Base-by-base conservation (phyloP, 139 green algal genomes). In the Tetraselmis chui region DNA sequence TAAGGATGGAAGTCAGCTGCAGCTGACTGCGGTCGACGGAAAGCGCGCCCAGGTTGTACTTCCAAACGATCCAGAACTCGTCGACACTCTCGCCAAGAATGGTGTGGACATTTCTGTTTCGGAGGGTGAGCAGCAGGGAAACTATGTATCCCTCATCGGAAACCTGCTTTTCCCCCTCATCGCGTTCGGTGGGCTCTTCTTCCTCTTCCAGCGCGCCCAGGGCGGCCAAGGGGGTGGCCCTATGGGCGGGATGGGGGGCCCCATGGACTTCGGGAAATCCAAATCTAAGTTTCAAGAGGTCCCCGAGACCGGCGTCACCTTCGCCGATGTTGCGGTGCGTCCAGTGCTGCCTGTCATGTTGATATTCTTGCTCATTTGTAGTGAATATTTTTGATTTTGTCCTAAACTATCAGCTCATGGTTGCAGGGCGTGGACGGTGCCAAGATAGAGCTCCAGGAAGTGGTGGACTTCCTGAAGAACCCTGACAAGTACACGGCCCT, bases 211-310 rank as follows among this genome's bases (percentile, higher is more conserved):
- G 78, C 87, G 91, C 26, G 80, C 83, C n/a, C 31, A 78, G 28
- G 87, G 87, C 31, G 88, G 86, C 24, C 30, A 82, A 32, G 86
- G 85, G 45, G 79, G 87, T 1, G 86, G 86, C 23, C 59, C 59
- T 59, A 88, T 93, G 79, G 95, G 95, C 74, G 79, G 83, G 45
- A 93, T 93, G 86, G 93, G 94, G 67, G 96, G 96, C 74, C 94
- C 97, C 79, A 98, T 99, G 97, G 97, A 99, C 88, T 99, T 99
- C 91, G 97, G 93, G 30, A 92, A 91, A 83, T 94, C 86, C 83
- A 99, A 99, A 91, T 95, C 88, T 84, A 99, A 99, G 92, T 99
- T 99, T 90, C 97, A 99, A 93, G 97, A 99, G 89, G 93, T 98
- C 77, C 95, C 95, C 0, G 97, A 99, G 91, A 99, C 97, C 1